Conservation (phyloP, 371 early-diverging fungal genomes). For the Rhizomucor miehei region DNA sequence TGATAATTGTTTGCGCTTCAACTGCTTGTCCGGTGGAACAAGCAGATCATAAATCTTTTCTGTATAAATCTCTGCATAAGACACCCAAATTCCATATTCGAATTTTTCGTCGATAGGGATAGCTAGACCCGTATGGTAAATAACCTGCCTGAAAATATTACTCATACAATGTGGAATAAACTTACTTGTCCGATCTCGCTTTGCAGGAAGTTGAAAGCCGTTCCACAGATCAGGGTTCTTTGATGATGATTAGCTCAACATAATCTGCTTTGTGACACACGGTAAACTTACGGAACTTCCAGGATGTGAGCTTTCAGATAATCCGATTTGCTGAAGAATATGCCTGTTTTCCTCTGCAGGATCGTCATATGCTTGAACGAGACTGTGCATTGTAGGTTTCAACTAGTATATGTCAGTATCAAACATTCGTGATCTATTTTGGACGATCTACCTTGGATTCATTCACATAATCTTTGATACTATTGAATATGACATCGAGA, state of each 20-base stretch:
- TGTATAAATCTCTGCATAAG: constrained; percentile 82
- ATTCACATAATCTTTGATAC: constrained; percentile 29
- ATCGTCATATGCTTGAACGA: constrained; percentile 30
- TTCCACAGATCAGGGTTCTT: constrained; percentile 23
- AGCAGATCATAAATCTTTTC: constrained; percentile 85
- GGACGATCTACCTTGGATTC: constrained; percentile 26
- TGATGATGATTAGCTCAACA: neutral
- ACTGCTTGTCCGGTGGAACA: constrained; percentile 30
- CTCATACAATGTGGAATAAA: neutral
- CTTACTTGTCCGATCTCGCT: constrained; percentile 17
- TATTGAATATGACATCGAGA: constrained; percentile 57
- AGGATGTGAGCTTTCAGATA: constrained; percentile 9
- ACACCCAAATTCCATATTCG: constrained; percentile 71
- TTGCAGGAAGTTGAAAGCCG: constrained; percentile 8
- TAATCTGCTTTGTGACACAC: neutral
- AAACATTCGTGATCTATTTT: neutral
- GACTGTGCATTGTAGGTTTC: constrained; percentile 49
- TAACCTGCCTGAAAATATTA: neutral
- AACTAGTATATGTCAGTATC: constrained; percentile 17
- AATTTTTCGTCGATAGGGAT: constrained; percentile 44
- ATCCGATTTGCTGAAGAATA: constrained; percentile 15
- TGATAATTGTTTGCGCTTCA: constrained; percentile 45
- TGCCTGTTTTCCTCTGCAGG: constrained; percentile 30
- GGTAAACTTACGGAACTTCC: constrained; percentile 17
- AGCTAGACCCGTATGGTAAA: constrained; percentile 11